Conservation (phyloP, 2,329 filamentous ascomycete species). For the Hirsutella minnesotensis region DNA sequence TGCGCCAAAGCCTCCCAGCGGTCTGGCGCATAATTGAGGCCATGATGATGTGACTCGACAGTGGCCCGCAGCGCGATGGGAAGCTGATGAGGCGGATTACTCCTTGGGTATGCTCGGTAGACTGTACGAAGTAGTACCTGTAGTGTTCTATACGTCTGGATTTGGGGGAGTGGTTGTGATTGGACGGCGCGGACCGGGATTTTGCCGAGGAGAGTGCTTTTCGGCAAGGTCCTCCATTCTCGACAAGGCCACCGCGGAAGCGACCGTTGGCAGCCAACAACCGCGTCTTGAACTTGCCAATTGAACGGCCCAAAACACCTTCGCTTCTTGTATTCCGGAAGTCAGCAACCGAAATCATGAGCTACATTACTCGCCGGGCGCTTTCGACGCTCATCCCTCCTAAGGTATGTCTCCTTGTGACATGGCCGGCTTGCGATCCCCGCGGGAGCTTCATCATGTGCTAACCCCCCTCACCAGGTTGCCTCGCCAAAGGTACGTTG, state of each 20-base stretch:
- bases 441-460: neutral
- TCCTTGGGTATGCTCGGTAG: neutral
- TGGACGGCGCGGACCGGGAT: conserved; percentile 29
- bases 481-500: conserved; percentile 67
- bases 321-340: conserved; percentile 11
- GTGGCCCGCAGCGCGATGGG: conserved; percentile 6
- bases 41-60: conserved; percentile 33
- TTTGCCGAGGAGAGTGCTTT: conserved; percentile 39
- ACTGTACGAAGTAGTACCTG: too few species aligned
- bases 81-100: conserved; percentile 8
- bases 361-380: conserved; percentile 79
- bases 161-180: conserved; percentile 23
- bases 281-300: neutral
- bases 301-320: conserved; percentile 3
- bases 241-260: neutral
- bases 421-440: neutral
- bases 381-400: conserved; percentile 98
- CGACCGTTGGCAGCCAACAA: neutral
- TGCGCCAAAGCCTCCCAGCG: conserved; percentile 39
- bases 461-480: conserved; percentile 36
- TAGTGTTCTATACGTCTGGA: neutral
- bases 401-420: conserved; percentile 58
- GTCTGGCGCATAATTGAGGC: conserved; percentile 50
- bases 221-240: conserved; percentile 17
- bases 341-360: conserved; percentile 55